Evolutionary conservation across 75 land plant species (phyloP).

Genomic region (Cupressus sempervirens): DNA sequence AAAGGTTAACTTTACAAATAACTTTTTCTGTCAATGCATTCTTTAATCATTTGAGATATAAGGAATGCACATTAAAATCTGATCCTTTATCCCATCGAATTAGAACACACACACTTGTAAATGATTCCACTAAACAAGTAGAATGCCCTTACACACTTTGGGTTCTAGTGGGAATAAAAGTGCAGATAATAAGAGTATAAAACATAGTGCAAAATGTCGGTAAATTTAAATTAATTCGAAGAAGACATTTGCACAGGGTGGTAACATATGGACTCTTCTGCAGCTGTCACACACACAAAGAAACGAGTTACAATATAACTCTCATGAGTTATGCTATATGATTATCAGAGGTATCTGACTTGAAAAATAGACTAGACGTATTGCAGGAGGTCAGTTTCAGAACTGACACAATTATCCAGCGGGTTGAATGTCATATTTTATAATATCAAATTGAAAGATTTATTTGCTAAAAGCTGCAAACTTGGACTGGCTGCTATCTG

Average conservation of each 20-base stretch:
- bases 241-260: neutral
- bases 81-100: neutral
- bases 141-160: neutral
- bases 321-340: neutral
- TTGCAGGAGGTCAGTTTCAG: neutral
- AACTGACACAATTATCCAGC: neutral
- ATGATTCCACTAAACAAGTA: neutral
- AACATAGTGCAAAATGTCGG: neutral
- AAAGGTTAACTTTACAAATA: no score
- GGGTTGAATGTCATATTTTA: neutral
- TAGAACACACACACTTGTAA: neutral
- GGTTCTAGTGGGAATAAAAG: neutral
- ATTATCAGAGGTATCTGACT: neutral
- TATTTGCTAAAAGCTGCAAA: conserved; percentile 1
- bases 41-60: no score
- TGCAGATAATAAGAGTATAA: neutral
- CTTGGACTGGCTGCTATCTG: neutral
- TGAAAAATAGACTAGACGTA: neutral
- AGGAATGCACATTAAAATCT: no score
- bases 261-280: no score
- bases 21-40: no score
- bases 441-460: neutral
- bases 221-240: no score
- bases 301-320: neutral
- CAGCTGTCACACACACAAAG: no score